A percentile compares a stretch with the other conserved stretches of the same genome.
Evolutionary conservation across 78 protist genomes (phyloP).

Genomic region (Carpediemonas membranifera): DNA sequence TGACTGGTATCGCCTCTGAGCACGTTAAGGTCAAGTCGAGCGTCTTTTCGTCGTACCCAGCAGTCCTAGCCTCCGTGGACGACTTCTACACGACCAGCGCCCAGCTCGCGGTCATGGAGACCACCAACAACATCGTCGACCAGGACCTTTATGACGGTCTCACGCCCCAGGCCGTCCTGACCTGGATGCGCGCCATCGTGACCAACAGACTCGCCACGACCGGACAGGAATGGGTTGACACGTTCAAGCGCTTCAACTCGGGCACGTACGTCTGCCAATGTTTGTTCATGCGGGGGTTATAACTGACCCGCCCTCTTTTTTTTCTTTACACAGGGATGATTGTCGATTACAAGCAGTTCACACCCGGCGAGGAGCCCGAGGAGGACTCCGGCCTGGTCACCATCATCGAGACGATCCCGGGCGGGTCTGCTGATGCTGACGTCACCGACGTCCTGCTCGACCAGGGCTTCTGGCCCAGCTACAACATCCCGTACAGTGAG

Average conservation of each 20-base stretch:
- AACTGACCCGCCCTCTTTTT: no score
- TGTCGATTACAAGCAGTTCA: conserved; percentile 41
- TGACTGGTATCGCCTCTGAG: not conserved
- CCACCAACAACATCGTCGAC: conserved; percentile 33
- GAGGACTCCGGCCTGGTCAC: conserved; percentile 38
- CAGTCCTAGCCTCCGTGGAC: conserved; percentile 17
- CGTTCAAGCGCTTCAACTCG: conserved; percentile 24
- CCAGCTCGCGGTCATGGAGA: conserved; percentile 10
- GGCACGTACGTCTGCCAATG: conserved; percentile 74
- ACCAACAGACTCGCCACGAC: conserved; percentile 42
- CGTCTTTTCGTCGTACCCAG: conserved; percentile 25
- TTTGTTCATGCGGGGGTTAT: no score
- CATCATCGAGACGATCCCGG: conserved; percentile 71
- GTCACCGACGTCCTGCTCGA: conserved; percentile 33
- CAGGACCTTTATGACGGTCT: not conserved
- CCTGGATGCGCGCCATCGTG: conserved; percentile 48
- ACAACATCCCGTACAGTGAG: conserved; percentile 56
- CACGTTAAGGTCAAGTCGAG: not conserved
- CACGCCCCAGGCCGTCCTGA: conserved; percentile 23
- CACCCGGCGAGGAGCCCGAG: conserved; percentile 34
- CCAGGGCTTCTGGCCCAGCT: conserved; percentile 57
- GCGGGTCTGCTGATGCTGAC: conserved; percentile 27
- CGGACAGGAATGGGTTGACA: conserved; percentile 48
- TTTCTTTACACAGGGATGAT: no score
- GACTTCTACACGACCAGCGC: conserved; percentile 2